Evolutionary conservation across 192 early-diverging fungal species (phyloP).

Genomic region (Coemansia sp.): DNA sequence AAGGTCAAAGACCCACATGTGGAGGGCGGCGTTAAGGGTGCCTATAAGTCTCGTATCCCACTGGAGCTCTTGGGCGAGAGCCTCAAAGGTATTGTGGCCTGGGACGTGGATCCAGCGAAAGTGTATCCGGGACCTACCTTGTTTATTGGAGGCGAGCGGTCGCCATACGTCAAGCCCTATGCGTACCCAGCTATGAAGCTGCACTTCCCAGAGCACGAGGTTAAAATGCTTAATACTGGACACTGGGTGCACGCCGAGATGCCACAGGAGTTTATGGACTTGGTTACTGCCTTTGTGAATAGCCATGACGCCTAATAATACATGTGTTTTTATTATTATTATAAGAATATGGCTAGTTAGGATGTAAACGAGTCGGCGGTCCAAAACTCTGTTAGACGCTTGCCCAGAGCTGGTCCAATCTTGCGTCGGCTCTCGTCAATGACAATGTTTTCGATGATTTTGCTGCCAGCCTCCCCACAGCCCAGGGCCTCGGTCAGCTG

Average conservation of each 20-base stretch:
- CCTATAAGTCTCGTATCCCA: constrained; percentile 74
- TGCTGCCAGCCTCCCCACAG: constrained; percentile 24
- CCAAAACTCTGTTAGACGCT: constrained; percentile 66
- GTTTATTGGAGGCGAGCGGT: constrained; percentile 79
- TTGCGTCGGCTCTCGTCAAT: constrained; percentile 57
- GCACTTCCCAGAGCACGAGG: constrained; percentile 72
- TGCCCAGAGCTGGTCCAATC: constrained; percentile 58
- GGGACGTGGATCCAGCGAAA: constrained; percentile 38
- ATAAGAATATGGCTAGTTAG: neutral
- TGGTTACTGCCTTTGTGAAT: constrained; percentile 59
- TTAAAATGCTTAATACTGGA: constrained; percentile 77
- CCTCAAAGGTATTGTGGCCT: constrained; percentile 58
- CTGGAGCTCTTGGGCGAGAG: constrained; percentile 67
- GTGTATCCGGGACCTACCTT: constrained; percentile 67
- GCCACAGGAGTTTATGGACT: constrained; percentile 64
- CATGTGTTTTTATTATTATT: neutral
- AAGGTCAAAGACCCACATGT: constrained; percentile 25
- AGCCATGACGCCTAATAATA: neutral
- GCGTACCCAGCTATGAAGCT: constrained; percentile 60
- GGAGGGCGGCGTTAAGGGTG: constrained; percentile 14
- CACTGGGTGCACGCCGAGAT: constrained; percentile 92
- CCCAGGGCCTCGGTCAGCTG: constrained; percentile 56
- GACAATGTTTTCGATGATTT: constrained; percentile 57
- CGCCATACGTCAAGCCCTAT: constrained; percentile 67
- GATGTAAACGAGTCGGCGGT: constrained; percentile 44